These are phyloP conservation scores for Chenopodium formosanum DNA, from an alignment of 148 eudicot genomes.

Conservation along the genomic window DNA sequence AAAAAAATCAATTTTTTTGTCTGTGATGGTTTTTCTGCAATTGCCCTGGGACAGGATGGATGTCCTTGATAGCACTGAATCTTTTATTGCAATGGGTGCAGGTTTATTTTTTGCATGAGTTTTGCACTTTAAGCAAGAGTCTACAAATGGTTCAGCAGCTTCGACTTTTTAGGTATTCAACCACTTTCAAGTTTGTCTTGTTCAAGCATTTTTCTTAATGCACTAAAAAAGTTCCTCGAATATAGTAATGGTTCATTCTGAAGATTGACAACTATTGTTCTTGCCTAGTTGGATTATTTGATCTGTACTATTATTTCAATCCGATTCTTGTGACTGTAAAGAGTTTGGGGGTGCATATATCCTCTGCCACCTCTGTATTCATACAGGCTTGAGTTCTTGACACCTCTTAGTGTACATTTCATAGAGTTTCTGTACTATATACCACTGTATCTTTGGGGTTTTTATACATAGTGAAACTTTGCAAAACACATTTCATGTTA, in stretches of 20 bases:
- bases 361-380: neutral
- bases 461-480: too few relatives aligned
- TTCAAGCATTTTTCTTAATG: neutral
- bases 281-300: neutral
- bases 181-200: neutral
- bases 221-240: neutral
- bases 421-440: too few relatives aligned
- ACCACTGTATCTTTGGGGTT: neutral
- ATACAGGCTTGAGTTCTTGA: neutral
- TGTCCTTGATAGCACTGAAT: constrained; percentile 2
- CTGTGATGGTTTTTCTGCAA: neutral
- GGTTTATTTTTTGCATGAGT: constrained; percentile 90
- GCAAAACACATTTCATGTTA: too few relatives aligned
- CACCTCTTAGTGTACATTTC: neutral
- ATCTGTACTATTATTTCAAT: too few relatives aligned
- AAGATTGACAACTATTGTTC: neutral
- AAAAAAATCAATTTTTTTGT: too few relatives aligned
- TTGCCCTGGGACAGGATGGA: neutral
- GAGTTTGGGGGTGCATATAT: neutral
- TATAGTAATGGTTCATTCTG: neutral
- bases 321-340: too few relatives aligned
- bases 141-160: constrained; percentile 92
- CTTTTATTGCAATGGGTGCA: constrained; percentile 21
- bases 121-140: constrained; percentile 89
- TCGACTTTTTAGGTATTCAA: constrained; percentile 72